phyloP scores from a whole-genome alignment of 116 monocot species.

The Zostera marina region DNA sequence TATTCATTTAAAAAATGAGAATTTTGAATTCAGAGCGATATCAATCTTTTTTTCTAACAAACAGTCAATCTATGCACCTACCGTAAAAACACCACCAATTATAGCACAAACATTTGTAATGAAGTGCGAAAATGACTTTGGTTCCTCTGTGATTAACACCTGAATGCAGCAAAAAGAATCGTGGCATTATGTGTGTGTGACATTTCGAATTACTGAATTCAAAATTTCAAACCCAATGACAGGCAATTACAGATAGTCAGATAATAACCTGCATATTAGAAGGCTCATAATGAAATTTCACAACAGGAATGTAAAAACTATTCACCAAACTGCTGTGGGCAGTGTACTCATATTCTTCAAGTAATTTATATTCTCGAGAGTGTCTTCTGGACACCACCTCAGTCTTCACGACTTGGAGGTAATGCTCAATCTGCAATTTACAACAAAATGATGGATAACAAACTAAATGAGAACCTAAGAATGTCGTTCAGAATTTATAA shows the following conservation, averaged over 20 bases:
- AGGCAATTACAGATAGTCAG: conserved; percentile 2
- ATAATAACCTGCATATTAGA: conserved; percentile 85
- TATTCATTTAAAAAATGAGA: background rate
- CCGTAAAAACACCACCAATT: conserved; percentile 96
- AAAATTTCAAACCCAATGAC: background rate
- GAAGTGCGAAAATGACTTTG: conserved; percentile 93
- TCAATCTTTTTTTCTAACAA: too few species aligned
- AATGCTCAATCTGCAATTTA: conserved; percentile 79
- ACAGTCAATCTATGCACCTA: conserved; percentile 5
- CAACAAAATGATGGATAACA: conserved; percentile 2
- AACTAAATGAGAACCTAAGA: background rate
- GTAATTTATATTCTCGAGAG: conserved; percentile 32
- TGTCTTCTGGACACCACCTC: conserved; percentile 44
- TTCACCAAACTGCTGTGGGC: conserved; percentile 89
- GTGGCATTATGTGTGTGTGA: background rate
- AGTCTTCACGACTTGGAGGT: conserved; percentile 83
- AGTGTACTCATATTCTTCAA: conserved; percentile 94
- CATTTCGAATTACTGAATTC: background rate
- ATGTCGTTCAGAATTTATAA: too few species aligned
- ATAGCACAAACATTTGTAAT: conserved; percentile 96
- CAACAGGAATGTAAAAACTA: conserved; percentile 59
- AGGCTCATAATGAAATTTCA: conserved; percentile 90
- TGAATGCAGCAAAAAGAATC: conserved; percentile 12
- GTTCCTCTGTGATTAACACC: conserved; percentile 70
- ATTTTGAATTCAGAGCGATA: background rate